These are phyloP conservation scores for Collybiopsis confluens DNA, from an alignment of 768 basidiomycete species.

Conservation along the genomic window DNA sequence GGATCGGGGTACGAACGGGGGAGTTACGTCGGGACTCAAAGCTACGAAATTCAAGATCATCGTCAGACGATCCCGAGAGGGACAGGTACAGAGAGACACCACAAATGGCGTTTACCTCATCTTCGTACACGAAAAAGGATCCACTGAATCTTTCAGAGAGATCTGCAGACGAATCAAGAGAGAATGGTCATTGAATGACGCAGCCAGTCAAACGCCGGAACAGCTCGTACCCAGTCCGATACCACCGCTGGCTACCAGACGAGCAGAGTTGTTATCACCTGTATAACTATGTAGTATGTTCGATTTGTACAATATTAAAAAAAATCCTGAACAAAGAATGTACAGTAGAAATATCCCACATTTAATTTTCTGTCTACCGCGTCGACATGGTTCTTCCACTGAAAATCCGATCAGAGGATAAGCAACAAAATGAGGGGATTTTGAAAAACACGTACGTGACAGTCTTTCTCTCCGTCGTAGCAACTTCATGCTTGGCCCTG, in stretches of 20 bases:
- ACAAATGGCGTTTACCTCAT: conserved; percentile 42
- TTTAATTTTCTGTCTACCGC: background rate
- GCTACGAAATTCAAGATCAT: conserved; percentile 83
- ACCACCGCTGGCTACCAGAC: background rate
- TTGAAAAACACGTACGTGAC: conserved; percentile 58
- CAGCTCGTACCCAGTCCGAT: conserved; percentile 3
- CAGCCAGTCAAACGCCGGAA: conserved; percentile 9
- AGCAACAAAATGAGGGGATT: background rate
- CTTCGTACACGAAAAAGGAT: conserved; percentile 83
- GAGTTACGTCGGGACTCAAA: conserved; percentile 52
- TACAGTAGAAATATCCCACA: too few species aligned
- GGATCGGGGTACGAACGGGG: too few species aligned
- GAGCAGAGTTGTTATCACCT: background rate
- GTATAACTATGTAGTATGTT: background rate
- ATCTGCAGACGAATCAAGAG: conserved; percentile 61
- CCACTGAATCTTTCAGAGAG: conserved; percentile 75
- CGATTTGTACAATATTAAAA: too few species aligned
- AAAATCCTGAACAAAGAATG: too few species aligned
- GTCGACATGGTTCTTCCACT: conserved; percentile 9
- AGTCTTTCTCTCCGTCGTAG: conserved; percentile 82
- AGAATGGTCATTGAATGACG: conserved; percentile 64
- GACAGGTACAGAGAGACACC: conserved; percentile 20
- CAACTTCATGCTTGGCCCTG: conserved; percentile 89
- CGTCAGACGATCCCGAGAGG: conserved; percentile 41
- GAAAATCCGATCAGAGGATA: too few species aligned